Percentiles rank a stretch among this genome's conserved stretches.
Conservation (phyloP, 139 green algal species). For the Limnomonas spitsbergensis region DNA sequence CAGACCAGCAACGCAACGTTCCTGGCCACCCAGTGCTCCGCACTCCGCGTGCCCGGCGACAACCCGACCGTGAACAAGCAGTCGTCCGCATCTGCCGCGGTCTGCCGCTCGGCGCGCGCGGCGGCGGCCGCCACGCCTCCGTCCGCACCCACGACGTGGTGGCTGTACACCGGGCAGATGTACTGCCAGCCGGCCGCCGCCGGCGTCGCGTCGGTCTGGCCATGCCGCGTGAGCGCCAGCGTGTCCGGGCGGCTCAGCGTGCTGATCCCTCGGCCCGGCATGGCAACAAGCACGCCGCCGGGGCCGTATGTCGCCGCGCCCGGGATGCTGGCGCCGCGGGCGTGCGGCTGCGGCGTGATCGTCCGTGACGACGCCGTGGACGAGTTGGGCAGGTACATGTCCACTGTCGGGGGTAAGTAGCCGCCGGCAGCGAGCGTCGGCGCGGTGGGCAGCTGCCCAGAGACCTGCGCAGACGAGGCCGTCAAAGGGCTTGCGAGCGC, state of each 20-base stretch:
- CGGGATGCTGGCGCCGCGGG: no score
- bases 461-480: no score
- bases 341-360: no score
- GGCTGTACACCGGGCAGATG: conserved; percentile 37
- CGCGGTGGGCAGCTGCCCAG: no score
- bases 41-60: conserved; percentile 10
- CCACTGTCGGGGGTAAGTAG: no score
- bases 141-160: conserved; percentile 7
- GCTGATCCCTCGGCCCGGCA: no score
- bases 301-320: no score
- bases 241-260: no score
- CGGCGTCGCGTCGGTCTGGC: conserved; percentile 6
- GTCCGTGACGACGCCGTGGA: no score
- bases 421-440: no score
- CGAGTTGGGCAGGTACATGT: no score
- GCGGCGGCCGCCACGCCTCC: neutral
- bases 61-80: conserved; percentile 34
- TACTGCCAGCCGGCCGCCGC: conserved; percentile 18
- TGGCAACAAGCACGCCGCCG: no score
- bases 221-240: conserved; percentile 18
- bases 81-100: conserved; percentile 29
- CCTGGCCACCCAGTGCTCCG: conserved; percentile 23
- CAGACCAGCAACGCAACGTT: neutral
- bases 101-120: neutral
- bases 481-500: neutral